Base-by-base conservation (phyloP, 2,329 filamentous ascomycete species). In the Dothistroma septosporum region DNA sequence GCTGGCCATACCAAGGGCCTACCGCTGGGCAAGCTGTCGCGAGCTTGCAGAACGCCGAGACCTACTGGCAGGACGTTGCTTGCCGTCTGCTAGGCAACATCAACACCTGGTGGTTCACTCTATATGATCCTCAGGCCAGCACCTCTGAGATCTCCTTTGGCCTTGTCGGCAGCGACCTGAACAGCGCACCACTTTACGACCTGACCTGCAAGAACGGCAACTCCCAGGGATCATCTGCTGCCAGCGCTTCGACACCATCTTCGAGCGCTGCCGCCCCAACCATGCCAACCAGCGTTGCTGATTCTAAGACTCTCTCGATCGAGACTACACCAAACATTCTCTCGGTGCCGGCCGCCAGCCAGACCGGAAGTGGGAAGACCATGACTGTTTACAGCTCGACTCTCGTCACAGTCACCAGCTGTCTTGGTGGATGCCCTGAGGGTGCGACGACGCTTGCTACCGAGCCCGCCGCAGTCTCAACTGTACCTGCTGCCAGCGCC, bases 51-150 rank as follows among this genome's bases (percentile, higher is more conserved):
- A 92, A 92, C 72, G 90, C 91, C 50, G 81, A 89, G 78, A 83
- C 76, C 16, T 96, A 85, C 83, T 96, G 90, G 89, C 82, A 90
- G 68, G 79, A 87, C 52, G 89, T 93, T 58, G 89, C 87, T 57
- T 96, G 91, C 82, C 76, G 78, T 60, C 75, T 87, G 61, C 87
- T 91, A 64, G 85, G 83, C 69, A 80, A 75, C 66, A 79, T 75
- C 68, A 77, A 78, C 67, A 82, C 86, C 62, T 93, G 86, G 84
- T 92, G 89, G 87, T 91, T 86, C 78, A 90, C 85, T 55, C 83
- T 92, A 28, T 85, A 89, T 72, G 89, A 93, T 55, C 66, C 69
- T 31, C 60, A 61, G 31, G 65, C 72, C 19, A 78, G 76, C 53
- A 82, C 82, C 3, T 48, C 50, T 16, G 60, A 56, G 21, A 44